Evolutionary conservation across 2,329 filamentous ascomycete species (phyloP), one percentile per base, ranked within the genome.

Genomic region (Trichoderma asperellum): DNA sequence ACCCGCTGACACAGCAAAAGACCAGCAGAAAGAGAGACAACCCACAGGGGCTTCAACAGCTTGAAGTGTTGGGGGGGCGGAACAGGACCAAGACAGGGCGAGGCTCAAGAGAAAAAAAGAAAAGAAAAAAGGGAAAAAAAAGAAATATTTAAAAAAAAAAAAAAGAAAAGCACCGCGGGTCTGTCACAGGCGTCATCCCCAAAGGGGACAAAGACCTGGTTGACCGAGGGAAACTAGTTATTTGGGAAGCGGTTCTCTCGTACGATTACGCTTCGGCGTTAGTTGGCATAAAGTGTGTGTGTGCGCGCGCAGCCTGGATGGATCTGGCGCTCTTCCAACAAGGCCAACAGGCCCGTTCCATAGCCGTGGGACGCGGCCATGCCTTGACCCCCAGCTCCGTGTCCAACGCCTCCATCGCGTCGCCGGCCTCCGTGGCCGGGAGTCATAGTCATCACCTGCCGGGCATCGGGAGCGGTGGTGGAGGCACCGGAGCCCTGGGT

Each of bases 321-420:
- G 75, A 77, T 71, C 68, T 77, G 63, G 72, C 73, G 62, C 74
- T 75, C 68, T 74, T 75, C 72, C 72, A 73, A 62, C 74, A 73
- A 29, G 55, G 59, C 68, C 64, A 55, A 62, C 62, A 60, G 58
- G 58, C 35, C 59, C 58, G 60, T 29, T 57, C 53, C 63, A 53
- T 57, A 32, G 53, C 27, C 16, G 47, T 43, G 29, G 35, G 53
- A 37, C 53, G 49, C 32, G 61, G 52, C 68, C 49, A 58, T 27
- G 71, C 73, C 58, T 58, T 78, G 70, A 75, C 75, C 58, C 75
- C 76, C 59, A 74, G 64, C 29, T 76, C 76, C 37, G 74, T 73
- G 27, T 72, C 74, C 62, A 73, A 70, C 55, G 65, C 72, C 18
- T 69, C 71, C 70, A 68, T 73, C 68, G 75, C 75, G 14, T 77